A percentile compares a stretch with the other conserved stretches of the same genome.
These are phyloP conservation scores for Gloeophyllum trabeum DNA, from an alignment of 768 basidiomycete species.

Conservation along the genomic window DNA sequence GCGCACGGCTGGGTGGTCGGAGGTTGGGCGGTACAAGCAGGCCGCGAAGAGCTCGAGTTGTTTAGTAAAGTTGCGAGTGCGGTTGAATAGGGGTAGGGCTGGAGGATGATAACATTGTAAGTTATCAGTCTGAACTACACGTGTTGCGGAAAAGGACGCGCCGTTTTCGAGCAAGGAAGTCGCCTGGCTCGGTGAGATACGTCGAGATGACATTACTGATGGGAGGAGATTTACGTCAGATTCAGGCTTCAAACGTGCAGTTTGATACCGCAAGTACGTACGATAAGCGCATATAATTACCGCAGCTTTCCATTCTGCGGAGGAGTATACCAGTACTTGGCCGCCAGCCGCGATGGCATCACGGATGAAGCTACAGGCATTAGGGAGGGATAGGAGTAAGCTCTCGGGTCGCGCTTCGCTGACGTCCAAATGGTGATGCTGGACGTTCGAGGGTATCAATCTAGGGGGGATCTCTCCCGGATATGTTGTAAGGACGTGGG, in stretches of 20 bases:
- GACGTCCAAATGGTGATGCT: constrained; percentile 32
- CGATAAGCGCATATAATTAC: constrained; percentile 40
- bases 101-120: not conserved
- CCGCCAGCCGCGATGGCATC: constrained; percentile 28
- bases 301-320: constrained; percentile 42
- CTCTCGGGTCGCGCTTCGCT: constrained; percentile 24
- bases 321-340: constrained; percentile 41
- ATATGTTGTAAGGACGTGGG: constrained; percentile 42
- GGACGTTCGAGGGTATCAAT: constrained; percentile 17
- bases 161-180: constrained; percentile 30
- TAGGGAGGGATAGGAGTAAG: constrained; percentile 33
- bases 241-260: not conserved
- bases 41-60: constrained; percentile 35
- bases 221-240: constrained; percentile 3
- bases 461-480: constrained; percentile 33
- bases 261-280: constrained; percentile 16
- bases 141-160: constrained; percentile 6
- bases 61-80: constrained; percentile 31
- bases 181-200: constrained; percentile 27
- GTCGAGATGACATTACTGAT: constrained; percentile 35
- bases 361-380: constrained; percentile 32
- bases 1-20: not conserved
- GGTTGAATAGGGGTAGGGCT: constrained; percentile 46
- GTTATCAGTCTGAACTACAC: constrained; percentile 4
- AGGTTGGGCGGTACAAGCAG: constrained; percentile 23